Base-by-base conservation (phyloP, 768 basidiomycete species). In the Cantharellus cinnabarinus region DNA sequence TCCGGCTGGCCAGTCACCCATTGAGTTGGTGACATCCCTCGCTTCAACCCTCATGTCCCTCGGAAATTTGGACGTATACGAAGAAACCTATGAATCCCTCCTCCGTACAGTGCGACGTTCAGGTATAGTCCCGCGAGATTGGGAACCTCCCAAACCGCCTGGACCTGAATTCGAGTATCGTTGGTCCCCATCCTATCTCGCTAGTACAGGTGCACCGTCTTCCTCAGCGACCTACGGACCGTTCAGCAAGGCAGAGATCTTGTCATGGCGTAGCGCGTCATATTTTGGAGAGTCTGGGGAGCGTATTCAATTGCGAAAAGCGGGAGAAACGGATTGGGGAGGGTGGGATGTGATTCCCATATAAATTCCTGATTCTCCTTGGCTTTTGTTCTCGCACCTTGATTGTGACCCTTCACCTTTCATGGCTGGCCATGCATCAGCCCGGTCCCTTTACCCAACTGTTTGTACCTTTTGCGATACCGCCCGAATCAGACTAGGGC, bases 41-140 rank as follows among this genome's bases (percentile, higher is more conserved):
- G 87, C 89, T 3, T 90, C 87, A n/a, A 82, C 76, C 42, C 77
- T 93, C 63, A 83, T 94, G 81, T 82, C 83, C 0, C 76, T 89
- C 10, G 88, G 87, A 34, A 88, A 94, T 62, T 74, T 77, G 15
- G 89, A 93, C 65, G 78, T 93, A 58, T 94, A 93, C 71, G 83
- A 82, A 44, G 82, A 79, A 68, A 84, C 85, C 0, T 88, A 88
- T 67, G 88, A 90, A 64, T 83, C 88, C 66, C 75, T 94, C 57
- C 79, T 94, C 20, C 81, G 85, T 60, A 72, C 76, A 42, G 77
- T 91, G 29, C 79, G 86, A 40, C 75, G 79, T 3, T 80, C 85
- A 3, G 87, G 85, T 42, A 73, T 70, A 37, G 85, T 90, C 48
- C 76, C 79, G 42, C 70, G 80, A 59, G 78, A 76, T 66, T 2